Evolutionary conservation across 345 rosid species (phyloP).

Genomic region (Brassica incana): DNA sequence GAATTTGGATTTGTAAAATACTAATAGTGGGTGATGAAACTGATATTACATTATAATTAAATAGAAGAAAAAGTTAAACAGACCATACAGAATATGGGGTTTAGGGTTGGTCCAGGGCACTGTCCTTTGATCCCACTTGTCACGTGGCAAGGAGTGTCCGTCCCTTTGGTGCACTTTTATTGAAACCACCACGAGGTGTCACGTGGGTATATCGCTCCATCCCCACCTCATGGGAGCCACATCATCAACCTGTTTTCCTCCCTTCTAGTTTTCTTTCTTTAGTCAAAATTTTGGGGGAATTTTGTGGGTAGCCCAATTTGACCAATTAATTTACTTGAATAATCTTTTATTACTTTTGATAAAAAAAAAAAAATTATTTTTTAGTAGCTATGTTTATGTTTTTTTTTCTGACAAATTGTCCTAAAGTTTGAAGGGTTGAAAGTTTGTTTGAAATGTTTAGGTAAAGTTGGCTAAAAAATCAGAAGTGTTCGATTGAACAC

Average conservation of each 20-base stretch:
- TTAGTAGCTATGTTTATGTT: neutral
- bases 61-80: neutral
- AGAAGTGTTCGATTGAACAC: neutral
- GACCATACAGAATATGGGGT: neutral
- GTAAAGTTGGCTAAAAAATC: neutral
- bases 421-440: no score
- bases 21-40: neutral
- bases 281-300: neutral
- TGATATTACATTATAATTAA: neutral
- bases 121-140: constrained; percentile 27
- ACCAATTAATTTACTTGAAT: neutral
- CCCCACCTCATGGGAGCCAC: constrained; percentile 15
- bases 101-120: constrained; percentile 27
- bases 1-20: neutral
- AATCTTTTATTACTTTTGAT: neutral
- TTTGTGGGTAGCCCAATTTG: neutral
- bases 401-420: neutral
- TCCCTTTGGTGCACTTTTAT: neutral
- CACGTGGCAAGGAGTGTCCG: constrained; percentile 31
- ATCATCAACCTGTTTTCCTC: neutral
- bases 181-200: neutral
- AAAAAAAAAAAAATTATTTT: no score
- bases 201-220: neutral
- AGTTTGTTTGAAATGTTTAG: no score
- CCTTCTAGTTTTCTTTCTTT: neutral